Conservation (phyloP, 2,329 filamentous ascomycete species). For the Laburnicola sp. region DNA sequence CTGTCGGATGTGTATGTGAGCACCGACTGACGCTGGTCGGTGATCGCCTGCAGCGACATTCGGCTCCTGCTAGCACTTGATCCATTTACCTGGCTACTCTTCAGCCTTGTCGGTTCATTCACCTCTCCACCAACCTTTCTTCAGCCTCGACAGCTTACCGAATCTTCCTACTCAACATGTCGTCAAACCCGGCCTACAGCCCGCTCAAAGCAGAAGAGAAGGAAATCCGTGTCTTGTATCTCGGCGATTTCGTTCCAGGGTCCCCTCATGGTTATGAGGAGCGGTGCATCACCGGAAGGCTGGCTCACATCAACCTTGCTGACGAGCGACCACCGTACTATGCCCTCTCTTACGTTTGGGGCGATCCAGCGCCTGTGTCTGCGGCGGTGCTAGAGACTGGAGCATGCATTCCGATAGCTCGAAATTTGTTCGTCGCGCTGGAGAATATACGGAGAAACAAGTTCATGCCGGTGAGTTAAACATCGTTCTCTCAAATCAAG, state of each 20-base stretch:
- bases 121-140: too few species aligned
- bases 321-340: not conserved
- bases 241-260: not conserved
- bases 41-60: too few species aligned
- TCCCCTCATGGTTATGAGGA: not conserved
- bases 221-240: not conserved
- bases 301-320: not conserved
- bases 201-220: not conserved
- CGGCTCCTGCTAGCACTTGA: too few species aligned
- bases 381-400: not conserved
- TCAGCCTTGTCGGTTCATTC: too few species aligned
- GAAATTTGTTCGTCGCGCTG: not conserved
- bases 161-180: too few species aligned
- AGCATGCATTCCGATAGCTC: not conserved
- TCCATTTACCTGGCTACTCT: too few species aligned
- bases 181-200: not conserved
- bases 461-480: not conserved
- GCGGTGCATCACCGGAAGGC: not conserved
- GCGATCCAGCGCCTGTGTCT: not conserved
- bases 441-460: not conserved
- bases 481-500: not conserved
- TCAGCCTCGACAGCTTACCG: not conserved
- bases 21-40: too few species aligned
- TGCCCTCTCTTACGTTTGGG: slow-evolving; percentile 4
- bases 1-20: too few species aligned